Conservation (phyloP, 2,329 filamentous ascomycete species). For the Fonsecaea monophora region DNA sequence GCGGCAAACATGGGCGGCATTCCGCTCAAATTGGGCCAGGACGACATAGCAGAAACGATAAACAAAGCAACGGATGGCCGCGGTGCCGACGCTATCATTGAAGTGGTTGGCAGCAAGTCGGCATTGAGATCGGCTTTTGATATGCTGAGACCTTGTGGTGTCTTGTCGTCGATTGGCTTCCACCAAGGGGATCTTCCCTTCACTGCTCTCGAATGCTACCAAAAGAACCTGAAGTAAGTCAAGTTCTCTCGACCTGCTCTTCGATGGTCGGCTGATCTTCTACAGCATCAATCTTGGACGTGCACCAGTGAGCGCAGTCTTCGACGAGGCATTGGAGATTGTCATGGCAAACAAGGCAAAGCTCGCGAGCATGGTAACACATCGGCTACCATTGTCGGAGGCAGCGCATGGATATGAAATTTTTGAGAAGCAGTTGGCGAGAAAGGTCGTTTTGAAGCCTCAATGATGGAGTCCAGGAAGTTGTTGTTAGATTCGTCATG, state of each 20-base stretch:
- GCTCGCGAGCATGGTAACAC: constrained; percentile 63
- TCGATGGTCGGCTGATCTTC: too few relatives aligned
- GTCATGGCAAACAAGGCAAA: constrained; percentile 70
- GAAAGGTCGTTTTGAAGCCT: constrained; percentile 73
- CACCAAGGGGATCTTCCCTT: constrained; percentile 28
- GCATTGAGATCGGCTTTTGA: constrained; percentile 30
- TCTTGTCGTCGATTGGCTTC: constrained; percentile 27
- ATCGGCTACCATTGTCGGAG: constrained; percentile 71
- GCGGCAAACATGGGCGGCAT: constrained; percentile 67
- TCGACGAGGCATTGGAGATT: constrained; percentile 68
- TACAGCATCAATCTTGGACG: constrained; percentile 75
- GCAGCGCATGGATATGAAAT: constrained; percentile 72
- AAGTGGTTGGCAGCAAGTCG: constrained; percentile 24
- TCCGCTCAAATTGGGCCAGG: constrained; percentile 66
- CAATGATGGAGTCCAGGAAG: too few relatives aligned
- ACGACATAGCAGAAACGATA: constrained; percentile 63
- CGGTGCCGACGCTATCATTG: constrained; percentile 66
- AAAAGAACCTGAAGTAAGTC: constrained; percentile 45
- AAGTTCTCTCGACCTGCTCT: constrained; percentile 52
- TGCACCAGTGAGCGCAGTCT: constrained; percentile 75
- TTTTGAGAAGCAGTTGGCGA: constrained; percentile 74
- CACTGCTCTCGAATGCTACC: constrained; percentile 18
- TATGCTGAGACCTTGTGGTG: constrained; percentile 27
- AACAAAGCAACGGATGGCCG: constrained; percentile 65
- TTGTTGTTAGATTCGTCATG: too few relatives aligned